Base-by-base conservation (phyloP, 1,284 basidiomycete species). In the Naganishia sp. region DNA sequence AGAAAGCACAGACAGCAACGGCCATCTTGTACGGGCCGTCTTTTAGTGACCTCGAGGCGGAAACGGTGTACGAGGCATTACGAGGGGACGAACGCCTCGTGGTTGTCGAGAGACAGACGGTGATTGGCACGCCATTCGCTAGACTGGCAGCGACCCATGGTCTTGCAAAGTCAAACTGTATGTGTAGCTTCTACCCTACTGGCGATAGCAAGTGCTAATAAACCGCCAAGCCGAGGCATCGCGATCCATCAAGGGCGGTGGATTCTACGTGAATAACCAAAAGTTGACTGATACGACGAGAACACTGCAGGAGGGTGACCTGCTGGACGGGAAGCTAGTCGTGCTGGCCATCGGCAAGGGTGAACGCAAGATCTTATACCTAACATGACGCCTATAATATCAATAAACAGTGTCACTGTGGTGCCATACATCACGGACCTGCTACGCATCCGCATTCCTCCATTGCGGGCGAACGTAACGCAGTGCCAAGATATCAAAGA, bases 281-380 rank as follows among this genome's bases (percentile, higher is more conserved):
- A 76, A 78, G 16, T 75, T 86, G 21, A 67, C 68, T n/a, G 77
- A 78, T 55, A 68, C 72, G 6, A 69, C 77, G 28, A 55, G 71
- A 7, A 70, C 68, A 42, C 71, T 91, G 21, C 69, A 75, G n/a
- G 70, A 72, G 25, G 72, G 71, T 0, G 83, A 88, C 70, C 80
- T 94, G 44, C 79, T 94, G 16, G 87, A 88, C 70, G 82, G 80
- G 11, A 82, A 83, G 46, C 74, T 94, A 6, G 85, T 84, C 11
- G 84, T 94, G 65, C 71, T 94, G 25, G 84, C 89, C 55, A 84
- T 86, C 39, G 92, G 92, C 6, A 91, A 88, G 77, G 86, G 88
- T 69, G 88, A 87, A 60, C 82, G 88, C 66, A 77, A 87, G n/a
- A 83, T 93, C 54, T 75, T 92, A 6, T 85, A 75, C 55, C 44